Percentiles rank a stretch among this genome's conserved stretches.
Evolutionary conservation across 2,329 filamentous ascomycete species (phyloP).

Genomic region (Dendrostoma leiphaemia): DNA sequence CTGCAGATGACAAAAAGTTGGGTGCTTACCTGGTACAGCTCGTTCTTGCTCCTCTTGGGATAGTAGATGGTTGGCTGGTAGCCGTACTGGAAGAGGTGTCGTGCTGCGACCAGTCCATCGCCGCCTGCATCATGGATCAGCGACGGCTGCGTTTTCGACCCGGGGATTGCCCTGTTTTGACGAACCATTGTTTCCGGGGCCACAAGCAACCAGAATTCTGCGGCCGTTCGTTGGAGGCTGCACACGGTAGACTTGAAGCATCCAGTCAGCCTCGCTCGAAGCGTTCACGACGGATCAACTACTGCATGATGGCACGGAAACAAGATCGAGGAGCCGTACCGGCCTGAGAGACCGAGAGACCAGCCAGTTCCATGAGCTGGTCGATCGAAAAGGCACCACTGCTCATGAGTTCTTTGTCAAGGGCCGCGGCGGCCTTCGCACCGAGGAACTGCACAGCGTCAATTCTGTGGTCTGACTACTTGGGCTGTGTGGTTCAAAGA

Average conservation of each 20-base stretch:
- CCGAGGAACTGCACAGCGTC: conserved; percentile 66
- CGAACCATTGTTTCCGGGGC: conserved; percentile 72
- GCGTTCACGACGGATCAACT: too few species aligned
- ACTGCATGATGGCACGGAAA: too few species aligned
- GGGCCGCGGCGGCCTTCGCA: conserved; percentile 80
- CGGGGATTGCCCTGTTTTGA: background rate
- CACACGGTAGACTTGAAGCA: conserved; percentile 70
- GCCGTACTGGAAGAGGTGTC: conserved; percentile 88
- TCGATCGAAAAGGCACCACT: conserved; percentile 86
- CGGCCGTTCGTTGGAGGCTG: conserved; percentile 73
- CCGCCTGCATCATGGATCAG: conserved; percentile 60
- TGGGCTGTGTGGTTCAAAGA: too few species aligned
- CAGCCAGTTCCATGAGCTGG: conserved; percentile 95
- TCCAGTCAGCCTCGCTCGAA: background rate
- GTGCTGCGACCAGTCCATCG: conserved; percentile 89
- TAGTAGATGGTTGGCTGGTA: conserved; percentile 90
- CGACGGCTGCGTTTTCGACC: conserved; percentile 8
- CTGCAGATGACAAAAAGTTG: background rate
- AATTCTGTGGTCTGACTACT: too few species aligned
- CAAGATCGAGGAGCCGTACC: conserved; percentile 54
- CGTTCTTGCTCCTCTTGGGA: conserved; percentile 86
- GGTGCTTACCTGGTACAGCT: conserved; percentile 72
- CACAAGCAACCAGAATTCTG: conserved; percentile 83
- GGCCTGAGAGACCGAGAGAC: conserved; percentile 87
- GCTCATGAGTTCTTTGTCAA: conserved; percentile 94